These are phyloP conservation scores for Fomes fomentarius DNA, from an alignment of 1,284 basidiomycete species.

Conservation along the genomic window DNA sequence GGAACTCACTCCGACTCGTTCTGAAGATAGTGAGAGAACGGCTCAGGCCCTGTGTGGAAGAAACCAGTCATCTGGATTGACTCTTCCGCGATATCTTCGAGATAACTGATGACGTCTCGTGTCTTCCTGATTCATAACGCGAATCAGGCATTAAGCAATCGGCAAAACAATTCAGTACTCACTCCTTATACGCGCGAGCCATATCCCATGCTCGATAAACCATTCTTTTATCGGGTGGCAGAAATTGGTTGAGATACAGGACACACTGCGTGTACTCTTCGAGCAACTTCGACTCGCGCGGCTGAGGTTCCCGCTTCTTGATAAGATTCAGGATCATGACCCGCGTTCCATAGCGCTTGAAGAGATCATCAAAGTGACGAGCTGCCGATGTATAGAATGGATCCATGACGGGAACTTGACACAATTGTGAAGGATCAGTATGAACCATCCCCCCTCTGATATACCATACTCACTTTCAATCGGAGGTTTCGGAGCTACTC, in stretches of 20 bases:
- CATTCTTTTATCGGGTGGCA: constrained; percentile 88
- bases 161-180: constrained; percentile 21
- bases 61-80: constrained; percentile 91
- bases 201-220: constrained; percentile 97
- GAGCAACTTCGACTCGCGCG: constrained; percentile 92
- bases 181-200: constrained; percentile 90
- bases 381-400: constrained; percentile 95
- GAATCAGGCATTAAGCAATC: neutral
- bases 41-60: constrained; percentile 89
- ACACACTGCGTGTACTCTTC: constrained; percentile 94
- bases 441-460: no score
- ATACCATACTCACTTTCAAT: constrained; percentile 79
- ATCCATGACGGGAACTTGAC: constrained; percentile 88
- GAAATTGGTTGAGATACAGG: constrained; percentile 92
- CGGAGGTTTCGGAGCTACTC: constrained; percentile 91
- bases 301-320: constrained; percentile 80
- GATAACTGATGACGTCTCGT: constrained; percentile 93
- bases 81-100: constrained; percentile 96
- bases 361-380: constrained; percentile 92
- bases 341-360: constrained; percentile 89
- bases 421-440: no score
- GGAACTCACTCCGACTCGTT: constrained; percentile 47
- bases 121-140: constrained; percentile 64
- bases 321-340: constrained; percentile 97
- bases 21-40: constrained; percentile 68